phyloP scores from a whole-genome alignment of 2,329 filamentous ascomycete species.

The Calonectria naviculata region DNA sequence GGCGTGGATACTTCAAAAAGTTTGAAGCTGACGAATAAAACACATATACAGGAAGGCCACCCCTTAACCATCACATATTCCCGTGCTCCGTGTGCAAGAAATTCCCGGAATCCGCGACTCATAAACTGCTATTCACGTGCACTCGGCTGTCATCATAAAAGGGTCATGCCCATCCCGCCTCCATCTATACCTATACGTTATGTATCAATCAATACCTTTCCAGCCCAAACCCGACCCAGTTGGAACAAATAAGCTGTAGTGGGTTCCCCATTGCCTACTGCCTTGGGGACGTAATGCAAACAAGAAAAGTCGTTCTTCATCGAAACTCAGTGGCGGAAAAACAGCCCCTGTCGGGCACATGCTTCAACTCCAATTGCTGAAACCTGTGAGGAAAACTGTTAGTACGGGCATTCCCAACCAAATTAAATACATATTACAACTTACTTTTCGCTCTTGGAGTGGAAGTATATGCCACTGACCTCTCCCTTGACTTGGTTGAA shows the following conservation, averaged over 20 bases:
- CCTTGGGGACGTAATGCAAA: neutral
- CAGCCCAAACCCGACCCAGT: slow-evolving; percentile 21
- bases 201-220: slow-evolving; percentile 26
- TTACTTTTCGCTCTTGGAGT: slow-evolving; percentile 97
- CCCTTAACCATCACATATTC: slow-evolving; percentile 36
- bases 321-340: slow-evolving; percentile 87
- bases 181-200: slow-evolving; percentile 35
- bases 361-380: slow-evolving; percentile 91
- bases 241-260: slow-evolving; percentile 18
- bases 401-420: neutral
- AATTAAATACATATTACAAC: slow-evolving; percentile 47
- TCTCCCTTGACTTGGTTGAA: slow-evolving; percentile 92
- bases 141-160: slow-evolving; percentile 32
- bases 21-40: slow-evolving; percentile 55
- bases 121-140: slow-evolving; percentile 25
- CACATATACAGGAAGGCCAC: slow-evolving; percentile 33
- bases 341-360: slow-evolving; percentile 86
- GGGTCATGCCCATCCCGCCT: slow-evolving; percentile 29
- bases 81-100: slow-evolving; percentile 35
- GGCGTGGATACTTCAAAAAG: slow-evolving; percentile 67
- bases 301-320: slow-evolving; percentile 36
- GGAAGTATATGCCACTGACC: slow-evolving; percentile 96
- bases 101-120: slow-evolving; percentile 26
- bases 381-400: slow-evolving; percentile 65
- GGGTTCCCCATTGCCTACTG: slow-evolving; percentile 13